phyloP scores from a whole-genome alignment of 805 yeast species.

The Candida ipomoeae region DNA sequence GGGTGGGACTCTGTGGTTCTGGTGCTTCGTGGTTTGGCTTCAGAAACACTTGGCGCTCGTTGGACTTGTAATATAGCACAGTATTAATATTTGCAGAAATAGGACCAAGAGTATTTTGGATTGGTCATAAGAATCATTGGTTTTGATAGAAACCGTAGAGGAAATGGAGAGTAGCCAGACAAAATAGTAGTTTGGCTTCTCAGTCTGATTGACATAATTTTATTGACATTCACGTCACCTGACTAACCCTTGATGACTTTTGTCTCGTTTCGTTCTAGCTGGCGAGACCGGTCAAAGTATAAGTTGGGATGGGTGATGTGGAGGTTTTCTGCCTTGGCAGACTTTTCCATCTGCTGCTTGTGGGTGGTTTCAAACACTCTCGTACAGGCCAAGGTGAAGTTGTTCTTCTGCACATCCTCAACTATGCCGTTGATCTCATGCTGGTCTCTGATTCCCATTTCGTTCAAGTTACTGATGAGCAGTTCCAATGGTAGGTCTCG shows the following conservation, averaged over 20 bases:
- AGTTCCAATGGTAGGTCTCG: slow-evolving; percentile 68
- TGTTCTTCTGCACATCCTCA: slow-evolving; percentile 63
- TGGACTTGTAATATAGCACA: slow-evolving; percentile 21
- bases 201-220: too few species aligned
- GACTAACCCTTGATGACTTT: slow-evolving; percentile 4
- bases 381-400: slow-evolving; percentile 84
- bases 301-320: slow-evolving; percentile 82
- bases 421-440: slow-evolving; percentile 54
- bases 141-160: not conserved
- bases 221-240: too few species aligned
- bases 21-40: slow-evolving; percentile 44
- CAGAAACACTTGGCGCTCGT: slow-evolving; percentile 32
- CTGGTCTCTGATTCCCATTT: slow-evolving; percentile 63
- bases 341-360: slow-evolving; percentile 41
- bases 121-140: too few species aligned
- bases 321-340: slow-evolving; percentile 43
- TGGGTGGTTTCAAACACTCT: slow-evolving; percentile 78
- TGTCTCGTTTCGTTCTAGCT: slow-evolving; percentile 38
- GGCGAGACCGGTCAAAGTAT: slow-evolving; percentile 75
- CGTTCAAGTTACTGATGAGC: slow-evolving; percentile 50
- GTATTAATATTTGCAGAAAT: not conserved
- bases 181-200: too few species aligned
- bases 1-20: slow-evolving; percentile 45
- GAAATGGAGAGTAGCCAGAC: not conserved
- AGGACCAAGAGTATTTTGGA: too few species aligned